Percentiles rank a stretch among this genome's conserved stretches.
phyloP scores from a whole-genome alignment of 805 yeast genomes.

The Pichia thaimueangensis region DNA sequence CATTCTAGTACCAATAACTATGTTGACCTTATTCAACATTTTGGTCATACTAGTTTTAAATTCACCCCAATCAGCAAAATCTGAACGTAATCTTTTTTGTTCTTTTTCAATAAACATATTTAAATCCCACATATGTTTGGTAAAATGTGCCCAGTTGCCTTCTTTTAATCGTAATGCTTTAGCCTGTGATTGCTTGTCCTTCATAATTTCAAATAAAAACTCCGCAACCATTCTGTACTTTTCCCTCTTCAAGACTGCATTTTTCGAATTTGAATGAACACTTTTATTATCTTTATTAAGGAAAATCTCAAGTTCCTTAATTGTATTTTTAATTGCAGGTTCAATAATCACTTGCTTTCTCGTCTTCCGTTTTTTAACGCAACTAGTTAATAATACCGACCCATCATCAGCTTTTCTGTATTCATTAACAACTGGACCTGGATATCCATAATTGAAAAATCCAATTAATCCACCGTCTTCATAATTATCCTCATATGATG shows the following conservation, averaged over 20 bases:
- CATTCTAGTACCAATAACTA: constrained; percentile 11
- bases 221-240: constrained; percentile 23
- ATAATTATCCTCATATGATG: constrained; percentile 8
- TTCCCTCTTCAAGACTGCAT: constrained; percentile 19
- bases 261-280: constrained; percentile 21
- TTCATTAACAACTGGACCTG: constrained; percentile 6
- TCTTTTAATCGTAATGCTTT: constrained; percentile 16
- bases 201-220: constrained; percentile 24
- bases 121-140: constrained; percentile 10
- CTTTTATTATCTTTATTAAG: constrained; percentile 22
- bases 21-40: constrained; percentile 9
- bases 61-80: constrained; percentile 13
- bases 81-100: neutral
- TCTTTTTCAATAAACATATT: constrained; percentile 14
- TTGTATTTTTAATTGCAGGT: constrained; percentile 18
- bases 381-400: constrained; percentile 6
- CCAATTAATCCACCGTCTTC: constrained; percentile 6
- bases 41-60: constrained; percentile 14
- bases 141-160: constrained; percentile 25
- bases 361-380: constrained; percentile 14
- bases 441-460: constrained; percentile 11
- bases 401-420: constrained; percentile 1
- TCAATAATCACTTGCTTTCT: constrained; percentile 16
- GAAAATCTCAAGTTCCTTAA: constrained; percentile 17
- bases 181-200: constrained; percentile 17